Base-by-base conservation (phyloP, 495 filamentous ascomycete genomes). In the Aspergillus panamensis region DNA sequence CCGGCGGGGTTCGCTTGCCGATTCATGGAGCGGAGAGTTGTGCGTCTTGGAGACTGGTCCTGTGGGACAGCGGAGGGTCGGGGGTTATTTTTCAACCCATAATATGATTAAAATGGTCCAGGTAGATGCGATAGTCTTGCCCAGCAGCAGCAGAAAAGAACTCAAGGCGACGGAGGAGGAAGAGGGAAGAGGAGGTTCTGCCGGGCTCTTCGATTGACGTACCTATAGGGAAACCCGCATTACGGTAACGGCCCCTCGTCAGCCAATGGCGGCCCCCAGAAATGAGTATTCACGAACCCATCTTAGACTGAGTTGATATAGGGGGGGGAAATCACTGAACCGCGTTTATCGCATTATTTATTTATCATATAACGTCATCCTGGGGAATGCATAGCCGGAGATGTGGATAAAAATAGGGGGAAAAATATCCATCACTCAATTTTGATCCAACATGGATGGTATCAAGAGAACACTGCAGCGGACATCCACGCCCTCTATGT, bases 1-100 rank as follows among this genome's bases (percentile, higher is more conserved):
- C 48, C 54, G 57, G 63, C 61, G 63, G 61, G 63, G 55, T 51
- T 51, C 35, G 66, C 57, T 31, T 48, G 57, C 56, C 39, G 49
- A 57, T 52, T 55, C 59, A 60, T 62, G 42, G 62, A 62, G 48
- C 32, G 52, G 49, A 40, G 53, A 33, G 51, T 51, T 47, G 48
- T 55, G 48, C 43, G 25, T 25, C 25, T 25, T 33, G 55, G 14
- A 54, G 31, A 19, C 47, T 37, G 49, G 32, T 59, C 52, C 55
- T 59, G 55, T 33, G 47, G 33, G 47, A 32, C 25, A 25, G 20
- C 33, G 32, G 29, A 52, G 35, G 43, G 39, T 1, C n/a, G 7
- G 43, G n/a, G 40, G 42, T 29, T 13, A 9, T 40, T 40, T 16
- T 9, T 19, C 39, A 54, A 12, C 48, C 16, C 55, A 58, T 51